Evolutionary conservation across 106 monocot species (phyloP).

Genomic region (Agapanthus africanus): DNA sequence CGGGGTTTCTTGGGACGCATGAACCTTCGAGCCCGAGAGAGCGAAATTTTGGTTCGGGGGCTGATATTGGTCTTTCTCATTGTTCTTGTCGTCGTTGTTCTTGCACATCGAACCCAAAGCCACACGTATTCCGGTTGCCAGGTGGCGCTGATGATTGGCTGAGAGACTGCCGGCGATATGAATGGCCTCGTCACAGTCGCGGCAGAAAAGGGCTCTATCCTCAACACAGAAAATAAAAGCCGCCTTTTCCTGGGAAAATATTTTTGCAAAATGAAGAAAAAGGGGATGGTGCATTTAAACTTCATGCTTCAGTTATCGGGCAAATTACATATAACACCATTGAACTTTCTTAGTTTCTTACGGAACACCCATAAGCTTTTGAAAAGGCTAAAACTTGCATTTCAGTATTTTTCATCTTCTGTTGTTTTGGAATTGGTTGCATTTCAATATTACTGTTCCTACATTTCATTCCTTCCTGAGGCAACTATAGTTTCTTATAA

Average conservation of each 20-base stretch:
- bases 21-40: background rate
- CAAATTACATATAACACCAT: no score
- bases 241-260: slow-evolving; percentile 80
- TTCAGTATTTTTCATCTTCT: no score
- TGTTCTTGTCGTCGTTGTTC: slow-evolving; percentile 24
- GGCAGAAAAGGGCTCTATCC: slow-evolving; percentile 90
- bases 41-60: slow-evolving; percentile 25
- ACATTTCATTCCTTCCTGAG: no score
- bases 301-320: no score
- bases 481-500: no score
- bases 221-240: slow-evolving; percentile 95
- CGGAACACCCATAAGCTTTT: no score
- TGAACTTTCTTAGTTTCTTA: no score
- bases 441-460: no score
- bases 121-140: slow-evolving; percentile 82
- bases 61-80: slow-evolving; percentile 10
- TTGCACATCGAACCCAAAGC: slow-evolving; percentile 27
- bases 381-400: no score
- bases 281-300: no score
- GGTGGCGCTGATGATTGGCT: slow-evolving; percentile 68
- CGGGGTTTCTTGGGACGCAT: slow-evolving; percentile 13
- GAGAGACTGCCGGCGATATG: slow-evolving; percentile 63
- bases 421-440: no score
- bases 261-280: no score
- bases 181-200: slow-evolving; percentile 72